Evolutionary conservation across 345 rosid genomes (phyloP).

Genomic region (Gynandropsis gynandra): DNA sequence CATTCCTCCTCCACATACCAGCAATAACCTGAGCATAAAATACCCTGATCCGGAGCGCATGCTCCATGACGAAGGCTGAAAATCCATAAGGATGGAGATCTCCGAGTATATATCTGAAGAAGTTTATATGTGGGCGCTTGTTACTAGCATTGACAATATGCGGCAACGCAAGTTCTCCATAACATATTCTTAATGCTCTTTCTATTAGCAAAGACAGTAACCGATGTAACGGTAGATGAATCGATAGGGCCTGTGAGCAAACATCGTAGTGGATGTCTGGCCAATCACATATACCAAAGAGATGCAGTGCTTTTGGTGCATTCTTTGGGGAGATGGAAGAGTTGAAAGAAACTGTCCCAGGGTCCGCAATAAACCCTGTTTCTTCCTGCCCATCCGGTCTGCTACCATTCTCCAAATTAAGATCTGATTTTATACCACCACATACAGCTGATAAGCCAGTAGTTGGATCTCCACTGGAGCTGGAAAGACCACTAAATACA

Average conservation of each 20-base stretch:
- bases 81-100: conserved; percentile 71
- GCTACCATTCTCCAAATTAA: conserved; percentile 34
- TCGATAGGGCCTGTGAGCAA: conserved; percentile 67
- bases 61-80: conserved; percentile 83
- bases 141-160: conserved; percentile 22
- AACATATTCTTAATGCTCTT: conserved; percentile 56
- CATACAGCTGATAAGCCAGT: conserved; percentile 27
- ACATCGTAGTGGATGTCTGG: conserved; percentile 66
- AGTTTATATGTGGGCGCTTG: conserved; percentile 35
- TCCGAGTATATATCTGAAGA: conserved; percentile 56
- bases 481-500: conserved; percentile 43
- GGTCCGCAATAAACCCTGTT: conserved; percentile 24
- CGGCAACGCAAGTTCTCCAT: conserved; percentile 43
- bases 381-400: conserved; percentile 28
- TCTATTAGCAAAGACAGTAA: conserved; percentile 70
- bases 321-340: conserved; percentile 29
- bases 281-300: conserved; percentile 59
- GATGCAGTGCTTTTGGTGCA: conserved; percentile 29
- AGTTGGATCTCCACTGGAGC: conserved; percentile 42
- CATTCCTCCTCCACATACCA: conserved; percentile 97
- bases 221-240: conserved; percentile 78
- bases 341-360: conserved; percentile 22
- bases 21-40: conserved; percentile 86
- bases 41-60: conserved; percentile 79
- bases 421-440: conserved; percentile 28